Conservation (phyloP, 2,329 filamentous ascomycete species). For the Cytospora mali region DNA sequence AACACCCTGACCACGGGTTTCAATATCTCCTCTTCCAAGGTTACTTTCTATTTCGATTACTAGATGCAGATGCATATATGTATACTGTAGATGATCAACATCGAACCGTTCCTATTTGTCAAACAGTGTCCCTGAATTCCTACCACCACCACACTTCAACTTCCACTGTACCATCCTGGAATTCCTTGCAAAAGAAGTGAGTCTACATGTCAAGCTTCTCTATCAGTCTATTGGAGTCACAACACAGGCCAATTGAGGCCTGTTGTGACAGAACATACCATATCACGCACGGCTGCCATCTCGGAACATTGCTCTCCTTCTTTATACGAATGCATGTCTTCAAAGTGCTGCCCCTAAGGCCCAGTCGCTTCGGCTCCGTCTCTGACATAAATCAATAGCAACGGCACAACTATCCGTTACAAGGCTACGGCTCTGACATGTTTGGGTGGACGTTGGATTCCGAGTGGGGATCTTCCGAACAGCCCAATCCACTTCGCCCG, state of each 20-base stretch:
- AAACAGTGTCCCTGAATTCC: neutral
- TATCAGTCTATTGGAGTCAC: neutral
- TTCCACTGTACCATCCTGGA: neutral
- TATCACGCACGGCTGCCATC: too few relatives aligned
- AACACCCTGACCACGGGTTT: too few relatives aligned
- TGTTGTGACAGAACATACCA: too few relatives aligned
- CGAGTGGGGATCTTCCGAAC: slow-evolving; percentile 4
- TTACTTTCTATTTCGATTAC: neutral
- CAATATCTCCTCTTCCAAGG: neutral
- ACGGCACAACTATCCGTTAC: neutral
- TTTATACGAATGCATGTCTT: neutral
- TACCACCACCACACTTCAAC: neutral
- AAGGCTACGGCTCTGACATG: slow-evolving; percentile 12
- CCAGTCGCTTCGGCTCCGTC: neutral
- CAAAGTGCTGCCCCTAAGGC: neutral
- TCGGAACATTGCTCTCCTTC: too few relatives aligned
- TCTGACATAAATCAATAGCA: neutral
- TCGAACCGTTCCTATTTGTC: slow-evolving; percentile 5
- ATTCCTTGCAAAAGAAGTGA: neutral
- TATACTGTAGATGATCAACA: neutral
- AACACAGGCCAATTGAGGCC: too few relatives aligned
- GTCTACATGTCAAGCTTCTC: neutral
- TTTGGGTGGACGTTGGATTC: slow-evolving; percentile 1
- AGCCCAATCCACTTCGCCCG: slow-evolving; percentile 10
- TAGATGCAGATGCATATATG: too few relatives aligned